Conservation (phyloP, 441 rosid species). For the Hura crepitans region DNA sequence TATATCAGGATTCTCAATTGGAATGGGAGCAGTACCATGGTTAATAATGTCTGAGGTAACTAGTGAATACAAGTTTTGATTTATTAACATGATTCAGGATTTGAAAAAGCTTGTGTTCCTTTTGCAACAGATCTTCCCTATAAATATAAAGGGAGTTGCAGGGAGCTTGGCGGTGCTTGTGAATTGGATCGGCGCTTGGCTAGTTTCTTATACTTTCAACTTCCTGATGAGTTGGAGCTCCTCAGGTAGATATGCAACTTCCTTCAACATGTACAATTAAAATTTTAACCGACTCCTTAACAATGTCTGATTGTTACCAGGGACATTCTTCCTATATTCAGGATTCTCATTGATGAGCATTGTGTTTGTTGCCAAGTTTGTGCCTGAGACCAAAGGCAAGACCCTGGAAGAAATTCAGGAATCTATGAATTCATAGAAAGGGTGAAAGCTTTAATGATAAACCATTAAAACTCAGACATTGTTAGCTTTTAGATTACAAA, state of each 20-base stretch:
- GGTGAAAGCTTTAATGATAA: no score
- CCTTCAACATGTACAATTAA: no score
- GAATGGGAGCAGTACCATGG: conserved; percentile 97
- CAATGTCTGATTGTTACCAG: conserved; percentile 37
- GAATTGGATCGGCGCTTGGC: conserved; percentile 93
- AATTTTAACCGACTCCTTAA: no score
- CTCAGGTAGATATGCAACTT: conserved; percentile 41
- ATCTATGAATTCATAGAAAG: conserved; percentile 45
- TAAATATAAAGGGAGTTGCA: conserved; percentile 71
- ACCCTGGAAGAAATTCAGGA: conserved; percentile 85
- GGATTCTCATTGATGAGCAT: conserved; percentile 55
- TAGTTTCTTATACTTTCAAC: conserved; percentile 78
- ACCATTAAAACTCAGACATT: no score
- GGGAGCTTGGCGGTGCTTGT: conserved; percentile 91
- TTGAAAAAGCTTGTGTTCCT: neutral
- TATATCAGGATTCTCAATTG: conserved; percentile 66
- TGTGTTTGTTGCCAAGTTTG: conserved; percentile 66
- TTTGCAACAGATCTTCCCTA: conserved; percentile 89
- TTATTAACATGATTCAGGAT: neutral
- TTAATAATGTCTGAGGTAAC: conserved; percentile 92
- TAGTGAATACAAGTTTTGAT: no score
- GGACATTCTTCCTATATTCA: conserved; percentile 72
- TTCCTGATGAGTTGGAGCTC: conserved; percentile 79
- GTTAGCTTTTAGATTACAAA: no score
- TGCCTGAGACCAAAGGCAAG: conserved; percentile 90